These are phyloP conservation scores for Tetrahymena thermophila DNA, from an alignment of 73 alveolate genomes.

Conservation along the genomic window DNA sequence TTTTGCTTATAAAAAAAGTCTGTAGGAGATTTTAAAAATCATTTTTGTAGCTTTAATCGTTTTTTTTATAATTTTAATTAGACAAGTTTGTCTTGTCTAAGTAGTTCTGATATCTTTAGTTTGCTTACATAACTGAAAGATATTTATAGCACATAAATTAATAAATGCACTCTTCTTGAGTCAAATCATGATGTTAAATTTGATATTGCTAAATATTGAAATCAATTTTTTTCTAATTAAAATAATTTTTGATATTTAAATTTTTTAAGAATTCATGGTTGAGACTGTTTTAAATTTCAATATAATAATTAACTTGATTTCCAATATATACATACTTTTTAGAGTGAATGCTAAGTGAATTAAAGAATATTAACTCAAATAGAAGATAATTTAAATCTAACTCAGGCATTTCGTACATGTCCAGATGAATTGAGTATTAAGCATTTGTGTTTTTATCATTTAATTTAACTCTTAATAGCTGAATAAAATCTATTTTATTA, in stretches of 20 bases:
- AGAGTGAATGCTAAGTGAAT: neutral
- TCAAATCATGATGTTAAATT: neutral
- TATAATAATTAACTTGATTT: neutral
- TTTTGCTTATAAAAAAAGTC: neutral
- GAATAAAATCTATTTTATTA: neutral
- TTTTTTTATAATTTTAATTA: neutral
- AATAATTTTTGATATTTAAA: neutral
- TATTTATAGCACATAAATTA: neutral
- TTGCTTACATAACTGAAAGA: neutral
- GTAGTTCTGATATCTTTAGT: neutral
- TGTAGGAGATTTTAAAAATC: neutral
- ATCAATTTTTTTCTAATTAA: neutral
- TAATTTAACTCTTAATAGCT: neutral
- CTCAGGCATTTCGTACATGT: neutral
- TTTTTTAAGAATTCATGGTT: neutral
- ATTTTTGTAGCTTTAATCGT: neutral
- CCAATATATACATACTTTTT: neutral
- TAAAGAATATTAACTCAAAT: neutral
- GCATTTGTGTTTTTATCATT: neutral
- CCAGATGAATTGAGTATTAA: neutral
- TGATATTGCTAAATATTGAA: neutral
- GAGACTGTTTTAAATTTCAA: neutral
- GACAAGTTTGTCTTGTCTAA: neutral
- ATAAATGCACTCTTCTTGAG: neutral
- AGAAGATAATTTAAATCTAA: neutral